Evolutionary conservation across 2,329 filamentous ascomycete genomes (phyloP), one percentile per base, ranked within the genome.

Genomic region (Alternaria metachromatica): DNA sequence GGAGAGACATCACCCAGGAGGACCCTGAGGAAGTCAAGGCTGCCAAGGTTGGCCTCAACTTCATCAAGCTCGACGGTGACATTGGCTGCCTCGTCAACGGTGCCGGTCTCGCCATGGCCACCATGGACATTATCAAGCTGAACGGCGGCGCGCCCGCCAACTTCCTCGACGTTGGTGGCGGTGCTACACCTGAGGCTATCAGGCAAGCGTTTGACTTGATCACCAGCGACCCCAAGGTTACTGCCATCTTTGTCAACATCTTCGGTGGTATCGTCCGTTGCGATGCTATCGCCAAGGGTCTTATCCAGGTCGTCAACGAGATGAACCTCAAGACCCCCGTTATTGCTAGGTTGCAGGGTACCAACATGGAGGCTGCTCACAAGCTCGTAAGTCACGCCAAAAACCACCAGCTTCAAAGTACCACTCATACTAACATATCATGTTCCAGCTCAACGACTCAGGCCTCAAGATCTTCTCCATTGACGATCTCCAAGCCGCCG

Each of bases 121-220:
- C 96, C 81, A 99, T 99, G 96, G 96, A 99, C 84, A 98, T 99
- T 83, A 99, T 99, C 89, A 98, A 99, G 90, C 89, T 99, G 69
- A 99, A 98, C 85, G 96, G 96, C 75, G 96, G 96, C 69, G 87
- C 89, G 79, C 96, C 96, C 67, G 96, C 96, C 76, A 99, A 99
- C 89, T 99, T 99, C 90, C 88, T 99, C 75, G 96, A 99, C 81
- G 96, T 99, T 74, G 96, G 96, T 79, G 96, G 96, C 82, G 96
- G 96, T 86, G 96, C 96, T 73, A 99, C 96, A 65, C 94, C 96
- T 33, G 91, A 94, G 72, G 96, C 96, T 76, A 99, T 99, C 85
- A 93, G 94, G 86, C 92, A 96, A 84, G 96, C 96, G 72, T 99
- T 99, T 80, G 94, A 97, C 83, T 92, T 99, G 78, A 99, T 99